Evolutionary conservation across 352 stramenopile species (phyloP), one percentile per base, ranked within the genome.

Genomic region (Aphanomyces astaci): DNA sequence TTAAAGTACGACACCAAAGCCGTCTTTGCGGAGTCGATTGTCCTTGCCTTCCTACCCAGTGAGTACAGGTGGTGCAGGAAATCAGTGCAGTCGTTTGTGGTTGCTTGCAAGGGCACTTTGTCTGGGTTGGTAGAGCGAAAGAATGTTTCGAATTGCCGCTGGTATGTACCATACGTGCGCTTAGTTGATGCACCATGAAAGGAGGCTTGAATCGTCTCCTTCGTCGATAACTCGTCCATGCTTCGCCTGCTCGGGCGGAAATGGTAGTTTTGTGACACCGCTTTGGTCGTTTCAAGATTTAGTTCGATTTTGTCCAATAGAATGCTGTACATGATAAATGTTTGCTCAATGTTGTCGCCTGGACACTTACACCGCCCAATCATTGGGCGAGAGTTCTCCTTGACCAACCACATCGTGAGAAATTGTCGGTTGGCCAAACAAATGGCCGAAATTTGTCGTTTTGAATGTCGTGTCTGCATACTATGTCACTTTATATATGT

Each of bases 71-170:
- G 30, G 22, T 63, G 54, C 15, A 63, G 54, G 36, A 63, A 63
- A n/a, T 48, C 30, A 19, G 30, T 40, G 27, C 54, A 63, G 30
- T 40, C 36, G n/a, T 63, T 4, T 52, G 19, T 19, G 30, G 54
- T 45, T 49, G 54, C 36, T n/a, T 63, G 15, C n/a, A 43, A n/a
- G 13, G 54, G 30, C 40, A 11, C n/a, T 49, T n/a, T 27, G 17
- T 48, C n/a, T 49, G 15, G 15, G 30, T 63, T 63, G 15, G n/a
- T 25, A 52, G n/a, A 46, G 13, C 36, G 5, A 54, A 54, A 54
- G 24, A 54, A 63, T 49, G 17, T 25, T 63, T 63, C 54, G 22
- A 63, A 63, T 49, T 63, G 54, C 15, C 54, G 54, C 19, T 63
- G 54, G 36, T 63, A 63, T 27, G 36, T 63, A 25, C 15, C 17